Percentiles rank a stretch among this genome's conserved stretches.
Evolutionary conservation across 192 early-diverging fungal genomes (phyloP).

Genomic region (Haplosporangium gracile): DNA sequence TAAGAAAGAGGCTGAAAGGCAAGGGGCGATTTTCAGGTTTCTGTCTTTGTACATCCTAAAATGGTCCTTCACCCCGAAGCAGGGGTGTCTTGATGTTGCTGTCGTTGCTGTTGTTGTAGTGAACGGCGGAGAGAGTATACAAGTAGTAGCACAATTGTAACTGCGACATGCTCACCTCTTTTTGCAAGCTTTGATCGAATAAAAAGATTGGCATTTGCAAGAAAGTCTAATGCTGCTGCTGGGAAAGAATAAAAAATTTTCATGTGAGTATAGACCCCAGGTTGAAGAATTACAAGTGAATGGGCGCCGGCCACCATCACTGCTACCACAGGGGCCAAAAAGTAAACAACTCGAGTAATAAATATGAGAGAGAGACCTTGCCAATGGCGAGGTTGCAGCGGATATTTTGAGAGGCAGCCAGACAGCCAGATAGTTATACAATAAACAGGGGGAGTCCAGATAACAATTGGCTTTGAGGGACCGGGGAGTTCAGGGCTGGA

Average conservation of each 20-base stretch:
- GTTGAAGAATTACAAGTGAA: background rate
- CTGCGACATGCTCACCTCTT: background rate
- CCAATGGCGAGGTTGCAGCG: background rate
- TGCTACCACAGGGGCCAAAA: too few relatives aligned
- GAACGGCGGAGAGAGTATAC: background rate
- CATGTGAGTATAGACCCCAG: background rate
- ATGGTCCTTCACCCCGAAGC: conserved; percentile 30
- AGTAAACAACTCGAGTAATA: too few relatives aligned
- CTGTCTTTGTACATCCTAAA: conserved; percentile 8
- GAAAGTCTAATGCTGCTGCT: conserved; percentile 5
- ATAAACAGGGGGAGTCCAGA: background rate
- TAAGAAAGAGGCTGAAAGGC: background rate
- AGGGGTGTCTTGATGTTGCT: too few relatives aligned
- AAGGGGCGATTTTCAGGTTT: background rate
- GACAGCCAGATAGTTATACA: background rate
- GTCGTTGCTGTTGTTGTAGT: too few relatives aligned
- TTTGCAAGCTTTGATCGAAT: background rate
- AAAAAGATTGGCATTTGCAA: too few relatives aligned
- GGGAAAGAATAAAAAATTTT: conserved; percentile 75
- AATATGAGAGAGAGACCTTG: background rate
- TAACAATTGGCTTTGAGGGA: conserved; percentile 7
- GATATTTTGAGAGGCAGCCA: background rate
- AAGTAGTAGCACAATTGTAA: background rate
- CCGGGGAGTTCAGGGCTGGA: conserved; percentile 11
- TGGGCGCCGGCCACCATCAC: background rate